phyloP scores from a whole-genome alignment of 1,284 basidiomycete species.

The Fomitopsis pinicola region DNA sequence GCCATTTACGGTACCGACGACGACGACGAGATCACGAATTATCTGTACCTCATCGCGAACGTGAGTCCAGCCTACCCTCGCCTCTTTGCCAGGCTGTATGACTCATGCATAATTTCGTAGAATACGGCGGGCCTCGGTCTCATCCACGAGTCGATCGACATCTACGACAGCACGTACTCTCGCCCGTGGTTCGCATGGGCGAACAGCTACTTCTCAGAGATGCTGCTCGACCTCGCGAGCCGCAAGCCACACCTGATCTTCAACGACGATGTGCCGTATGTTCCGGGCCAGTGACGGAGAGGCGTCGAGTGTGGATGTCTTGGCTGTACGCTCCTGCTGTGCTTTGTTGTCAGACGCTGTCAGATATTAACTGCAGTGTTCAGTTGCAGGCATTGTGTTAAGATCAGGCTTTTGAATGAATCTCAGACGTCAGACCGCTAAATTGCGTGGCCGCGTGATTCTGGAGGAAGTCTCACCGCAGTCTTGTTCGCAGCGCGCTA shows the following conservation, averaged over 20 bases:
- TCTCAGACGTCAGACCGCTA: no score
- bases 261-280: conserved; percentile 54
- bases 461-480: background rate
- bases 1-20: conserved; percentile 71
- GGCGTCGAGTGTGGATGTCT: background rate
- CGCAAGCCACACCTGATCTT: conserved; percentile 70
- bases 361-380: no score
- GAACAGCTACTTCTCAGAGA: conserved; percentile 76
- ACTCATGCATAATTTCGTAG: conserved; percentile 29
- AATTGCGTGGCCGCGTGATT: background rate
- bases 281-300: conserved; percentile 32
- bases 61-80: conserved; percentile 32
- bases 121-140: conserved; percentile 72
- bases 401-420: no score
- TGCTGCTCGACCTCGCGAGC: conserved; percentile 71
- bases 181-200: conserved; percentile 82
- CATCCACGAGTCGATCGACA: conserved; percentile 71
- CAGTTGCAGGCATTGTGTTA: no score
- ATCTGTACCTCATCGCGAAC: conserved; percentile 61
- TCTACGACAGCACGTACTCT: conserved; percentile 61
- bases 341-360: no score
- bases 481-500: background rate
- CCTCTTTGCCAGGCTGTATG: background rate
- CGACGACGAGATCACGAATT: conserved; percentile 60
- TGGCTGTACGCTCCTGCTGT: background rate